phyloP scores from a whole-genome alignment of 2,329 filamentous ascomycete species.

The Chaetomium olivaceum region DNA sequence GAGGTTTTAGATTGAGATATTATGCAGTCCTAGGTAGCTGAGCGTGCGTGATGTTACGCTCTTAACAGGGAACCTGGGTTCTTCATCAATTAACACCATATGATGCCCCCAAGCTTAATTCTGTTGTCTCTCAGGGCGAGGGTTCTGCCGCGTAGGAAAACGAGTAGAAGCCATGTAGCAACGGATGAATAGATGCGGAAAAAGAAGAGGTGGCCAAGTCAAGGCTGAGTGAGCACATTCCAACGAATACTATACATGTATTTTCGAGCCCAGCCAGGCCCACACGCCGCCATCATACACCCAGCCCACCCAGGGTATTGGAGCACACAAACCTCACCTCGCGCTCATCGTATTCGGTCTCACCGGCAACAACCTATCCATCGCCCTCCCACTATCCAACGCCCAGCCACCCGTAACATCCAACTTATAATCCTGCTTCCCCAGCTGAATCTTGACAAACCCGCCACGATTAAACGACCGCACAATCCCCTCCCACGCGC shows the following conservation, averaged over 20 bases:
- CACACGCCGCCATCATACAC: not conserved
- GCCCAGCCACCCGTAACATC: conserved; percentile 60
- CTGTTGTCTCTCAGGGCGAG: not conserved
- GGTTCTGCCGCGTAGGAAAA: not conserved
- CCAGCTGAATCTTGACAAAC: conserved; percentile 52
- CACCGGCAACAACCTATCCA: conserved; percentile 56
- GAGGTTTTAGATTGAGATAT: not conserved
- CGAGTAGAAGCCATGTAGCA: not conserved
- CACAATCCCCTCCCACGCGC: conserved; percentile 48
- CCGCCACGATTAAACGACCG: conserved; percentile 59
- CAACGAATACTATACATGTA: not conserved
- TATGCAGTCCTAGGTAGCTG: not conserved
- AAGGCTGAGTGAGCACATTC: not conserved
- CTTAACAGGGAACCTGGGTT: not conserved
- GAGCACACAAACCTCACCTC: not conserved
- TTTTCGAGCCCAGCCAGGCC: not conserved
- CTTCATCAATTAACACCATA: not conserved
- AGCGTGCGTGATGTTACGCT: not conserved
- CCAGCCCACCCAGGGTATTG: not conserved
- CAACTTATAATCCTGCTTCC: conserved; percentile 55
- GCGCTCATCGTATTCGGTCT: conserved; percentile 28
- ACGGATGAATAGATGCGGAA: not conserved
- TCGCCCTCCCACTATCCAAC: conserved; percentile 57
- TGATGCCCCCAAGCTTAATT: too few species aligned
- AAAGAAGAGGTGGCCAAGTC: not conserved